These are phyloP conservation scores for Solanum peruvianum DNA, from an alignment of 257 asterid genomes.

Conservation along the genomic window DNA sequence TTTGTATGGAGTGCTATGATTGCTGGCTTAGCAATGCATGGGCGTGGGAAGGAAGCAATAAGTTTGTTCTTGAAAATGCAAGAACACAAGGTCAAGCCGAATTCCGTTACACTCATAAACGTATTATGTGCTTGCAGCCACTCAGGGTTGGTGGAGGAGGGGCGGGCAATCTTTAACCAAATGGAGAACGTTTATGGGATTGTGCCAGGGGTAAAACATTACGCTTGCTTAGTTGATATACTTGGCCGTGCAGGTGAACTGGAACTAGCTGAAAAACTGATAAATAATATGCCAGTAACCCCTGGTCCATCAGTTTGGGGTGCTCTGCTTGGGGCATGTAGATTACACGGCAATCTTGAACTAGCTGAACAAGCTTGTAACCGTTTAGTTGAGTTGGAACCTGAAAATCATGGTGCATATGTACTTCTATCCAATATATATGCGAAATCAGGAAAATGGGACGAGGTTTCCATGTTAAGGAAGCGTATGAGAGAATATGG, in stretches of 20 bases:
- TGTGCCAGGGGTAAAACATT: conserved; percentile 47
- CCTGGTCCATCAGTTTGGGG: conserved; percentile 66
- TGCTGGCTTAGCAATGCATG: conserved; percentile 75
- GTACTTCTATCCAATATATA: conserved; percentile 53
- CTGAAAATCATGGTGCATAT: conserved; percentile 58
- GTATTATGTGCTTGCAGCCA: conserved; percentile 74
- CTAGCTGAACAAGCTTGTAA: conserved; percentile 50
- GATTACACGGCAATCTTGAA: conserved; percentile 39
- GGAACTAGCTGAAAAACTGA: conserved; percentile 44
- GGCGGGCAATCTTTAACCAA: conserved; percentile 29
- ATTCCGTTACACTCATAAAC: conserved; percentile 51
- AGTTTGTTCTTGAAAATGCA: conserved; percentile 51
- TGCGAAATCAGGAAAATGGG: conserved; percentile 59
- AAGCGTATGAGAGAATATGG: conserved; percentile 53
- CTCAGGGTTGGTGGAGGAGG: conserved; percentile 66
- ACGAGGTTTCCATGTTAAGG: conserved; percentile 48
- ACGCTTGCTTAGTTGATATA: conserved; percentile 72
- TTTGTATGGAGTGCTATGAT: conserved; percentile 84
- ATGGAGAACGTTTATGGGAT: conserved; percentile 42
- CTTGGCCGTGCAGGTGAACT: conserved; percentile 72
- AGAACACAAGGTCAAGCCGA: conserved; percentile 50
- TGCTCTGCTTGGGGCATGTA: conserved; percentile 70
- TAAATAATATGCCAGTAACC: conserved; percentile 43
- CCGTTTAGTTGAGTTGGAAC: conserved; percentile 49
- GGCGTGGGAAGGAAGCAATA: conserved; percentile 52